These are phyloP conservation scores for Harringtonia aguacate DNA, from an alignment of 2,329 filamentous ascomycete genomes.

Conservation along the genomic window DNA sequence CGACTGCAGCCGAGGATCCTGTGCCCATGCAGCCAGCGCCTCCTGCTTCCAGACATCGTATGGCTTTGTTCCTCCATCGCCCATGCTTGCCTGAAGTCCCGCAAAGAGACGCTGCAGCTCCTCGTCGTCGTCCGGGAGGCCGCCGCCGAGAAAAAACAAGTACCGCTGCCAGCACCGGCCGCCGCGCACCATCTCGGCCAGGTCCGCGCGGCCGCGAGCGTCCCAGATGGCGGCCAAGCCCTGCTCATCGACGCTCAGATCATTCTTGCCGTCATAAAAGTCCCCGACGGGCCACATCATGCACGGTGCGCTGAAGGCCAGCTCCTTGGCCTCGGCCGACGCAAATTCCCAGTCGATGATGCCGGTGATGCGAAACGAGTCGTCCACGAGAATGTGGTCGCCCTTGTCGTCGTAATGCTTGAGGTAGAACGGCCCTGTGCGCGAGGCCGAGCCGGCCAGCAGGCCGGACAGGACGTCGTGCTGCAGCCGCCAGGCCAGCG, in stretches of 20 bases:
- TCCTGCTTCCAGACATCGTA: not conserved
- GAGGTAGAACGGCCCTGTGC: constrained; percentile 25
- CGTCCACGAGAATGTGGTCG: constrained; percentile 27
- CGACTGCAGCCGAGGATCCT: too few relatives aligned
- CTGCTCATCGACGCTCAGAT: constrained; percentile 14
- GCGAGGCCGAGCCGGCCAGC: not conserved
- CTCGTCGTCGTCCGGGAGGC: not conserved
- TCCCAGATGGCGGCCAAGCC: constrained; percentile 14
- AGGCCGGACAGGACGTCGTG: not conserved
- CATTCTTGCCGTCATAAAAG: constrained; percentile 22
- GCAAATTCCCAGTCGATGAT: constrained; percentile 35
- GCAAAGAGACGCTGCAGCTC: not conserved
- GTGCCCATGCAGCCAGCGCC: not conserved
- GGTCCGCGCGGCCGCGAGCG: constrained; percentile 11
- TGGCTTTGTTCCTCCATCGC: not conserved
- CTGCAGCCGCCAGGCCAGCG: not conserved
- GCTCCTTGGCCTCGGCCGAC: constrained; percentile 10
- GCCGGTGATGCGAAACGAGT: constrained; percentile 32
- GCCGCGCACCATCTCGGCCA: constrained; percentile 10
- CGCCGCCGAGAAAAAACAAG: constrained; percentile 4
- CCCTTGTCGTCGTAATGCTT: constrained; percentile 25
- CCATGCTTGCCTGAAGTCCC: not conserved
- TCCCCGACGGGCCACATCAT: constrained; percentile 22
- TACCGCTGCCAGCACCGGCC: constrained; percentile 15
- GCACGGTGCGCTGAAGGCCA: constrained; percentile 22